Percentiles rank a stretch among this genome's conserved stretches.
These are phyloP conservation scores for Sungouiozyma ichnusensis DNA, from an alignment of 805 yeast species.

Conservation along the genomic window DNA sequence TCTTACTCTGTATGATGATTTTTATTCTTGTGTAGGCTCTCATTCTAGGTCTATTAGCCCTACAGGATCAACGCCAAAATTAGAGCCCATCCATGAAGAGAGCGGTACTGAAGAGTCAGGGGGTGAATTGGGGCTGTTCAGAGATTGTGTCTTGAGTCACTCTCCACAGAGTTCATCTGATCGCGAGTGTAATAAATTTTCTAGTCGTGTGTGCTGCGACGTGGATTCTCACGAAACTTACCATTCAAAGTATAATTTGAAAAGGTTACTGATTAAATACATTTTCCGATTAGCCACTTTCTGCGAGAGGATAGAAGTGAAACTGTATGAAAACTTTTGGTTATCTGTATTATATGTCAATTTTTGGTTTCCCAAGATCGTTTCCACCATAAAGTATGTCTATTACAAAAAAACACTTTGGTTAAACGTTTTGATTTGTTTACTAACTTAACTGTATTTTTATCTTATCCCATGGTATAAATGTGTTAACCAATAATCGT, in stretches of 20 bases:
- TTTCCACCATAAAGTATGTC: conserved; percentile 17
- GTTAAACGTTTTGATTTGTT: neutral
- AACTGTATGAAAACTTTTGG: conserved; percentile 17
- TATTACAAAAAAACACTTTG: neutral
- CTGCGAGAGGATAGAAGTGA: conserved; percentile 7
- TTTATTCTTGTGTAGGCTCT: neutral
- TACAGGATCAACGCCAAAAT: neutral
- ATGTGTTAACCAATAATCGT: neutral
- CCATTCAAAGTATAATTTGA: neutral
- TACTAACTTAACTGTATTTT: neutral
- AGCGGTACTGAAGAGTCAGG: neutral
- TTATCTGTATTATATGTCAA: conserved; percentile 13
- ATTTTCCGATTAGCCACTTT: neutral
- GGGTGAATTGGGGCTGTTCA: too few species aligned
- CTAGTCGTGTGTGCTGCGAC: too few species aligned
- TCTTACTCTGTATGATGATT: neutral
- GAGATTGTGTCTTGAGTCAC: too few species aligned
- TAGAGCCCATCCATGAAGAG: neutral
- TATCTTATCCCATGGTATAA: neutral
- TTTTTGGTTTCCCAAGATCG: conserved; percentile 16
- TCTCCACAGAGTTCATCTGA: too few species aligned
- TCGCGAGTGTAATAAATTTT: too few species aligned
- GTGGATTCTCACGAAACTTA: too few species aligned
- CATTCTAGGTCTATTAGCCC: neutral
- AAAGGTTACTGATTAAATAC: neutral